These are phyloP conservation scores for Pichia nanzhaoensis DNA, from an alignment of 805 yeast species.

Conservation along the genomic window DNA sequence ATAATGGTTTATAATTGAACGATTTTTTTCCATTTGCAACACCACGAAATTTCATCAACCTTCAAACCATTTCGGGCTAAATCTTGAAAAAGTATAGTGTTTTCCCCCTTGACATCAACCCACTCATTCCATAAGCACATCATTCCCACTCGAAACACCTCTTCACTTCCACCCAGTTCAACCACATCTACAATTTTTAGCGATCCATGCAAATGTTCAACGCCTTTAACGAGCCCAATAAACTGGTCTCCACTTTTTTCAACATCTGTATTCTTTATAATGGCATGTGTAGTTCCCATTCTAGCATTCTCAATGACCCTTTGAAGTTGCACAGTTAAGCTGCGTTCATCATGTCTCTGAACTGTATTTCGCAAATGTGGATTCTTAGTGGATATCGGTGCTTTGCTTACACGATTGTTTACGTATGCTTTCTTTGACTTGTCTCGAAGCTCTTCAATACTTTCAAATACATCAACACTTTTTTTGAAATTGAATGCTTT, in stretches of 20 bases:
- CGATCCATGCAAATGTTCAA: slow-evolving; percentile 6
- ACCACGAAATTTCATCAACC: slow-evolving; percentile 9
- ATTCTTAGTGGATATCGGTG: neutral
- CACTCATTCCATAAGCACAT: slow-evolving; percentile 13
- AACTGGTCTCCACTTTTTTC: neutral
- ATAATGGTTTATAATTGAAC: neutral
- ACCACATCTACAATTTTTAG: slow-evolving; percentile 5
- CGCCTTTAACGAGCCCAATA: neutral
- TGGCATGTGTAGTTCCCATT: slow-evolving; percentile 6
- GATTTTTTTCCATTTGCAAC: slow-evolving; percentile 17
- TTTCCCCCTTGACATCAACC: slow-evolving; percentile 12
- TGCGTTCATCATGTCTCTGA: neutral
- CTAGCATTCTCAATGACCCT: neutral
- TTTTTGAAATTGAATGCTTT: neutral
- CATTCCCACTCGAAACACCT: slow-evolving; percentile 3
- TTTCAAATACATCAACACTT: neutral
- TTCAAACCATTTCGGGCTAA: neutral
- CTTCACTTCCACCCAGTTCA: neutral
- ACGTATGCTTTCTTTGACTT: slow-evolving; percentile 2
- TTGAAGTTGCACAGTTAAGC: slow-evolving; percentile 1
- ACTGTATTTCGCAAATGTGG: neutral
- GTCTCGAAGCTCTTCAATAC: slow-evolving; percentile 1
- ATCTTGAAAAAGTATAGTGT: slow-evolving; percentile 11
- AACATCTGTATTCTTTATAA: neutral
- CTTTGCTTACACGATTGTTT: neutral